phyloP scores from a whole-genome alignment of 1,284 basidiomycete genomes.

The Rhodotorula sp. region DNA sequence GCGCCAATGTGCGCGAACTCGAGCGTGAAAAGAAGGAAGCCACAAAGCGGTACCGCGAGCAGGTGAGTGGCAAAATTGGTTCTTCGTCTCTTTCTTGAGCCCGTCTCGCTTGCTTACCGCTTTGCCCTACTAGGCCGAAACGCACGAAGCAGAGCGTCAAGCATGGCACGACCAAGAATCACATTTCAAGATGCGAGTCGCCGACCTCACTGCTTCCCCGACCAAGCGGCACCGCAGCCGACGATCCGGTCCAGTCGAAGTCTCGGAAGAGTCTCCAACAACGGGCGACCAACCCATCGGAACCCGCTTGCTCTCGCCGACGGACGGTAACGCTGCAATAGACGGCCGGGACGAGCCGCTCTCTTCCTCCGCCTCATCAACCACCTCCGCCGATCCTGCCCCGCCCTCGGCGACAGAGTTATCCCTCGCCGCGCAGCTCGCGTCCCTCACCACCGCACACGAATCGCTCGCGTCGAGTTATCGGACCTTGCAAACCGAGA shows the following conservation, averaged over 20 bases:
- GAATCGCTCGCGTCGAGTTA: constrained; percentile 21
- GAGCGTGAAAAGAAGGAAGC: constrained; percentile 39
- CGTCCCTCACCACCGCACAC: constrained; percentile 33
- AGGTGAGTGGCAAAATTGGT: constrained; percentile 22
- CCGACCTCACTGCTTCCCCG: constrained; percentile 9
- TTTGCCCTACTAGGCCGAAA: constrained; percentile 29
- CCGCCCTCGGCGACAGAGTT: constrained; percentile 18
- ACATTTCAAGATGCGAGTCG: constrained; percentile 34
- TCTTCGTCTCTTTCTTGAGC: background rate
- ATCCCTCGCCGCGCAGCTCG: constrained; percentile 33
- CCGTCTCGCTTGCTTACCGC: background rate
- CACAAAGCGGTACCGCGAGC: constrained; percentile 40
- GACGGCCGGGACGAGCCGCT: too few species aligned
- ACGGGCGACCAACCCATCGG: too few species aligned
- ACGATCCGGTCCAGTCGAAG: background rate
- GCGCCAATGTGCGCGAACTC: constrained; percentile 31
- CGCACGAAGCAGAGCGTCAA: constrained; percentile 42
- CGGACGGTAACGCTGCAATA: too few species aligned
- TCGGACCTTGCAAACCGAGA: constrained; percentile 32
- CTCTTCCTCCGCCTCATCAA: background rate
- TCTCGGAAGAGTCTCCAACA: background rate
- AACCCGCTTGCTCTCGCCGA: too few species aligned
- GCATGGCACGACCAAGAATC: constrained; percentile 43
- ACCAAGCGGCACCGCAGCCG: background rate
- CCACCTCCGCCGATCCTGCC: background rate